Evolutionary conservation across 1,139 yeast genomes (phyloP).

Genomic region (Debaryomyces sp.): DNA sequence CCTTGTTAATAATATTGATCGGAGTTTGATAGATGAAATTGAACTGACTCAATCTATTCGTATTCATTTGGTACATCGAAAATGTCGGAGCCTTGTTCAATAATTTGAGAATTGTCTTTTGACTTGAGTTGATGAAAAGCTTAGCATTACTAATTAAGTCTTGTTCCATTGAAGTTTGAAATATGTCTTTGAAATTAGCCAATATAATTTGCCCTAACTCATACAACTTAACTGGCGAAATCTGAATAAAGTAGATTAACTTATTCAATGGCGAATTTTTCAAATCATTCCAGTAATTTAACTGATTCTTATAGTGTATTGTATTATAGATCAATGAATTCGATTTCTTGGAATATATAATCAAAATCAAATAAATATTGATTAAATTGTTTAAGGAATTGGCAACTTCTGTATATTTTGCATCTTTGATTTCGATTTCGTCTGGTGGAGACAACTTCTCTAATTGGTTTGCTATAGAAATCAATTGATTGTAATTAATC

Average conservation of each 20-base stretch:
- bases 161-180: constrained; percentile 3
- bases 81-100: constrained; percentile 9
- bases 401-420: constrained; percentile 9
- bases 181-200: constrained; percentile 7
- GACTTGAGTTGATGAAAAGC: background rate
- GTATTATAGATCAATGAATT: constrained; percentile 40
- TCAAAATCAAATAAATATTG: constrained; percentile 27
- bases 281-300: constrained; percentile 40
- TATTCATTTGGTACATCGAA: constrained; percentile 7
- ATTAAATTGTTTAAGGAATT: constrained; percentile 18
- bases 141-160: constrained; percentile 1
- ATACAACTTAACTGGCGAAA: constrained; percentile 29
- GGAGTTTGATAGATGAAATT: constrained; percentile 21
- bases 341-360: constrained; percentile 32
- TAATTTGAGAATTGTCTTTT: constrained; percentile 5
- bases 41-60: constrained; percentile 4
- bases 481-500: constrained; percentile 15
- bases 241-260: constrained; percentile 37
- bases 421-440: constrained; percentile 10
- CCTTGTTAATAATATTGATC: constrained; percentile 22
- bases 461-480: constrained; percentile 4
- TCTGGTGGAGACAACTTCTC: constrained; percentile 13
- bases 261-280: constrained; percentile 29
- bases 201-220: constrained; percentile 17
- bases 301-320: constrained; percentile 34